phyloP scores from a whole-genome alignment of 2,329 filamentous ascomycete genomes.

The Cercospora sp. region DNA sequence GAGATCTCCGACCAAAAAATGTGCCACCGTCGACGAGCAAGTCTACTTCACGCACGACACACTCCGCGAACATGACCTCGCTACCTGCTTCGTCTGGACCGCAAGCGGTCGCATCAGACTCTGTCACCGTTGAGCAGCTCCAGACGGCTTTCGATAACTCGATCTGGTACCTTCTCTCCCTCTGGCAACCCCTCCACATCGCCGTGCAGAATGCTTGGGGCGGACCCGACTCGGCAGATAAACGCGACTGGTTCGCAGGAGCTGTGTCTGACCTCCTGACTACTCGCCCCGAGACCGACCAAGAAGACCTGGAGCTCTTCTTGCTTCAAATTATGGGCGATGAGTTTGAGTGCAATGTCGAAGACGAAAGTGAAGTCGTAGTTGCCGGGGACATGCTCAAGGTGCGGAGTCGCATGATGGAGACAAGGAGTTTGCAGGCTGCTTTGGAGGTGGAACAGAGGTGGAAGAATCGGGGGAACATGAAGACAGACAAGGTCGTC shows the following conservation, averaged over 20 bases:
- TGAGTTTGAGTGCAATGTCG: constrained; percentile 90
- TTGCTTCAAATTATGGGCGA: constrained; percentile 42
- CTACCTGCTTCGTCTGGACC: constrained; percentile 12
- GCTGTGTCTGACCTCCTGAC: constrained; percentile 78
- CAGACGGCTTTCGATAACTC: constrained; percentile 68
- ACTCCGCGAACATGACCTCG: constrained; percentile 17
- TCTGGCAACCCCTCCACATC: constrained; percentile 85
- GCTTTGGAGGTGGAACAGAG: constrained; percentile 75
- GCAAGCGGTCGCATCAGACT: constrained; percentile 10
- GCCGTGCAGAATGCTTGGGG: constrained; percentile 88
- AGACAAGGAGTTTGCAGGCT: constrained; percentile 74
- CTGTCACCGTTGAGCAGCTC: constrained; percentile 32
- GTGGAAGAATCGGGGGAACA: constrained; percentile 66
- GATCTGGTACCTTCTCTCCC: constrained; percentile 79
- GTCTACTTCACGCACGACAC: background rate
- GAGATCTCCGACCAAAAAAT: background rate
- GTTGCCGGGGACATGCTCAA: constrained; percentile 72
- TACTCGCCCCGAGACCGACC: constrained; percentile 62
- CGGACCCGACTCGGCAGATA: constrained; percentile 76
- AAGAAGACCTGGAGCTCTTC: constrained; percentile 12
- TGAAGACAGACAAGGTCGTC: constrained; percentile 56
- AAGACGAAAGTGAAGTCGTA: constrained; percentile 79
- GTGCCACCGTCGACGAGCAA: background rate
- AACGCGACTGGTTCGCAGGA: constrained; percentile 95
- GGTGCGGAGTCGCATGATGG: constrained; percentile 64